A percentile compares a stretch with the other conserved stretches of the same genome.
phyloP scores from a whole-genome alignment of 176 grass and related monocot genomes.

The Lolium multiflorum region DNA sequence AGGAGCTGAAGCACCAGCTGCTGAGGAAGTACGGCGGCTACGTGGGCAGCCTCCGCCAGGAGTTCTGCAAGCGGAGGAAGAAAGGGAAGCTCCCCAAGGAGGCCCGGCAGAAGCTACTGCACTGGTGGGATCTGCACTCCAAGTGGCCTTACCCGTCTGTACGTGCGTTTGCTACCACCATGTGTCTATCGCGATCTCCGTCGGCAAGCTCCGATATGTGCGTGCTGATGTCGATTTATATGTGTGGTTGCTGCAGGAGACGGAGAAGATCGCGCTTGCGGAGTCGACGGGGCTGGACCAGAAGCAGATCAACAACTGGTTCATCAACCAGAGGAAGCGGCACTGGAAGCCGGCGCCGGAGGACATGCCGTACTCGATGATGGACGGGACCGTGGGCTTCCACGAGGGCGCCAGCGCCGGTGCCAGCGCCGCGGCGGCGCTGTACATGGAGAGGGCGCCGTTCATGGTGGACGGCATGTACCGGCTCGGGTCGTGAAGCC shows the following conservation, averaged over 20 bases:
- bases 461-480: slow-evolving; percentile 59
- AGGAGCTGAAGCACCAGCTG: slow-evolving; percentile 82
- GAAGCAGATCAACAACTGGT: slow-evolving; percentile 99
- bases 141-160: slow-evolving; percentile 99
- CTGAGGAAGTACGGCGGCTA: slow-evolving; percentile 86
- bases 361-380: slow-evolving; percentile 56
- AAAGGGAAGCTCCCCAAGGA: slow-evolving; percentile 95
- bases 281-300: slow-evolving; percentile 87
- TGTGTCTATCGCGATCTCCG: not conserved
- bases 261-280: slow-evolving; percentile 78
- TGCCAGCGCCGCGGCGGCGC: slow-evolving; percentile 16
- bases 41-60: slow-evolving; percentile 73
- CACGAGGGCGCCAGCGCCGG: slow-evolving; percentile 16
- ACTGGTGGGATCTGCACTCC: slow-evolving; percentile 95
- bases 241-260: slow-evolving; percentile 53
- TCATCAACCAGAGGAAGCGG: slow-evolving; percentile 98
- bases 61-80: slow-evolving; percentile 89
- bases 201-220: not conserved
- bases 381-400: slow-evolving; percentile 54
- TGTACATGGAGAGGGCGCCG: slow-evolving; percentile 51
- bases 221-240: not conserved
- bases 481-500: slow-evolving; percentile 65
- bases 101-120: slow-evolving; percentile 78
- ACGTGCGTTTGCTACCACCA: slow-evolving; percentile 8
- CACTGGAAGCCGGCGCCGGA: slow-evolving; percentile 87